Evolutionary conservation across 306 rosid genomes (phyloP), one percentile per base, ranked within the genome.

Genomic region (Citrullus amarus): DNA sequence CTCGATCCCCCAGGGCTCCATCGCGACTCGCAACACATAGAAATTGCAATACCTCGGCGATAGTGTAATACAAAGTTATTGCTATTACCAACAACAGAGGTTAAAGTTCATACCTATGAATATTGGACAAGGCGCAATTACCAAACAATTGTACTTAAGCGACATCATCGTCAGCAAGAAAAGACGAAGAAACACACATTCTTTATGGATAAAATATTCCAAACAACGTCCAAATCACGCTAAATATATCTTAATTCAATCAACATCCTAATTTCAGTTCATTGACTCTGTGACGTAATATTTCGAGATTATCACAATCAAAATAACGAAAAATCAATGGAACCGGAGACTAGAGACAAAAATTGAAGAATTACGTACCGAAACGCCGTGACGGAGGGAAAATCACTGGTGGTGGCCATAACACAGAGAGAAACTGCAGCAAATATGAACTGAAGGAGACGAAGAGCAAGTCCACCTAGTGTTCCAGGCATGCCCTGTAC

Each of bases 401-500:
- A 86, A 55, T 83, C 88, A 8, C 55, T 66, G 57, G 86, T 86
- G 30, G 86, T 28, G 59, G 80, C 67, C 86, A 86, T 86, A 79
- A 86, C 80, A 25, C 68, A 79, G 44, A 86, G 88, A 48, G 88
- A 80, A 12, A 80, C 70, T 1, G 46, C 60, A 18, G 86, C 79
- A 48, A 81, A 86, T 10, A 77, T 9, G n/a, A 83, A 59, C 83
- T 86, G 88, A 80, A 66, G 82, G 8, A 83, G 70, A 60, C 88
- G 86, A 6, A 86, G 80, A 54, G 65, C 73, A 43, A 86, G 77
- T 4, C 88, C 77, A 8, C 88, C 86, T 2, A 41, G 36, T 28
- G 88, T 86, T 9, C 88, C 88, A 11, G 85, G 88, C 88, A 82
- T 86, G 32, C 86, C 88, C 51, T 86, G 88, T 28, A 83, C 78